Conservation (phyloP, 2,329 filamentous ascomycete species). For the Stagonosporopsis rhizophila region DNA sequence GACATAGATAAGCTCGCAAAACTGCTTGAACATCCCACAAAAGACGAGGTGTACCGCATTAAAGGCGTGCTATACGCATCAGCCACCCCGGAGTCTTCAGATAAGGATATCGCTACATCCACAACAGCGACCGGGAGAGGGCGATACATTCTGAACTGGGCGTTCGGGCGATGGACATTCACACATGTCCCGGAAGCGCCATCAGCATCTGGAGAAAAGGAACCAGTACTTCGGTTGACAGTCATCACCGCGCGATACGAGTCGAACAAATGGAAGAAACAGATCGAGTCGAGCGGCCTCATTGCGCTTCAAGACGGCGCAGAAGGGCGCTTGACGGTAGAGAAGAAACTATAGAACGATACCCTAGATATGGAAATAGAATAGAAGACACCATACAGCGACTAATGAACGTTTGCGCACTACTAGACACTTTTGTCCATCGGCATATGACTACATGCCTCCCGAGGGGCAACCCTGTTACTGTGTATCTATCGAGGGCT, state of each 20-base stretch:
- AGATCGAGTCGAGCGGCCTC: slow-evolving; percentile 65
- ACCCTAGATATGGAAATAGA: not conserved
- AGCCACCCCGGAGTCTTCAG: slow-evolving; percentile 57
- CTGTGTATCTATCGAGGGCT: not conserved
- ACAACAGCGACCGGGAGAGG: slow-evolving; percentile 44
- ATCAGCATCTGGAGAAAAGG: slow-evolving; percentile 51
- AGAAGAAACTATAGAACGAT: slow-evolving; percentile 22
- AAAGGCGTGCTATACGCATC: slow-evolving; percentile 70
- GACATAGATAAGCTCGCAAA: slow-evolving; percentile 62
- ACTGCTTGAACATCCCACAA: slow-evolving; percentile 76
- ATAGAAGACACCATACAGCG: not conserved
- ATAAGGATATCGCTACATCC: slow-evolving; percentile 33
- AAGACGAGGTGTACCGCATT: slow-evolving; percentile 95
- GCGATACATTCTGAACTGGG: slow-evolving; percentile 96
- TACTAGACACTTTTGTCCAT: too few species aligned
- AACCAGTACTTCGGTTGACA: slow-evolving; percentile 72
- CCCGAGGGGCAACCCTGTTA: too few species aligned
- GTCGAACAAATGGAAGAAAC: slow-evolving; percentile 78
- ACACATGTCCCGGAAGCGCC: slow-evolving; percentile 61
- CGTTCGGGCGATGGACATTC: slow-evolving; percentile 94
- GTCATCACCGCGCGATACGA: slow-evolving; percentile 77
- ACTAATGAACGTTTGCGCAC: not conserved
- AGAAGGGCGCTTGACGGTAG: slow-evolving; percentile 31
- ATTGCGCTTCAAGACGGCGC: slow-evolving; percentile 35
- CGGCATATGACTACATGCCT: too few species aligned